Conservation (phyloP, 2,329 filamentous ascomycete genomes). For the Apiospora pterosperma region DNA sequence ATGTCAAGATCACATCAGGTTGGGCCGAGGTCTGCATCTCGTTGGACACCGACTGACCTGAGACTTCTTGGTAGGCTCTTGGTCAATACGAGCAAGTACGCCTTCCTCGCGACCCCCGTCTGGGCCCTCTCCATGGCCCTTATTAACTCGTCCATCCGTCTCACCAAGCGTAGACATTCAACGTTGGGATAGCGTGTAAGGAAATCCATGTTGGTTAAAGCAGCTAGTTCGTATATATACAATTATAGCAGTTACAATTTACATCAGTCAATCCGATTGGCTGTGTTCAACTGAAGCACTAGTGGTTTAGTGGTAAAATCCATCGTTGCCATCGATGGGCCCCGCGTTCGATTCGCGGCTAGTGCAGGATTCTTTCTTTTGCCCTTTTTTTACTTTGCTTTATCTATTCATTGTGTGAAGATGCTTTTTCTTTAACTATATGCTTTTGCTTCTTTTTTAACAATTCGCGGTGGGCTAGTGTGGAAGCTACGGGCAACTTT, state of each 20-base stretch:
- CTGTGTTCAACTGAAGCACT: conserved; percentile 22
- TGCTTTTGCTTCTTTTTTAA: not conserved
- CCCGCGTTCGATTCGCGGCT: conserved; percentile 44
- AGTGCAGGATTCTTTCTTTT: conserved; percentile 21
- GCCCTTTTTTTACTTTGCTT: not conserved
- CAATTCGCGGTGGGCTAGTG: too few species aligned
- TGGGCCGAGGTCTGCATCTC: not conserved
- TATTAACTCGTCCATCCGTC: conserved; percentile 3
- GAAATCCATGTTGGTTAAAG: too few species aligned
- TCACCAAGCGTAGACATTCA: too few species aligned
- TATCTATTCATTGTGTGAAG: too few species aligned
- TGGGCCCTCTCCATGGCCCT: conserved; percentile 2
- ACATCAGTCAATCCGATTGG: too few species aligned
- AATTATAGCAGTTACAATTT: too few species aligned
- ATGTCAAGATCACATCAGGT: too few species aligned
- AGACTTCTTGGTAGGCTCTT: not conserved
- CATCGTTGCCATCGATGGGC: conserved; percentile 52
- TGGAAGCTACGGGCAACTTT: too few species aligned
- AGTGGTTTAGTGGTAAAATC: conserved; percentile 53
- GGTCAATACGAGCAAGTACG: not conserved
- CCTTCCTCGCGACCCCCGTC: not conserved
- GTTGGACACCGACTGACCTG: not conserved
- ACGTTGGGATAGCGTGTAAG: too few species aligned
- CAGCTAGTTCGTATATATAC: too few species aligned
- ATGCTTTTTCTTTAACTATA: not conserved